Percentiles rank a stretch among this genome's conserved stretches.
Conservation (phyloP, 2,329 filamentous ascomycete genomes). For the Cladosporium phlei region DNA sequence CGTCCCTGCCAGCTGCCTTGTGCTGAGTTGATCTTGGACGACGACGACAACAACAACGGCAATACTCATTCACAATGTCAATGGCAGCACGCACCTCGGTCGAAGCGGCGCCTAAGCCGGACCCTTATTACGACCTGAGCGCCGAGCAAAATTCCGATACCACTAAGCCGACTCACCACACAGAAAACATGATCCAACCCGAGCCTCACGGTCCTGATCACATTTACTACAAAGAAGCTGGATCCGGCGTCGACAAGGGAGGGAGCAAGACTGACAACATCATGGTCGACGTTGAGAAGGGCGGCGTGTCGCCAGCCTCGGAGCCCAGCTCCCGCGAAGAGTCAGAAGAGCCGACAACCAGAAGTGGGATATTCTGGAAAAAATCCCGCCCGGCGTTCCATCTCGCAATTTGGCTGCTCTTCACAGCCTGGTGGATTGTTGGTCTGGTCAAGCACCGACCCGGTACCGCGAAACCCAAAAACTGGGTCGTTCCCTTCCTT, state of each 20-base stretch:
- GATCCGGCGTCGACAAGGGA: not conserved
- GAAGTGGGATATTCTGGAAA: constrained; percentile 36
- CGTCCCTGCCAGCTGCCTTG: not conserved
- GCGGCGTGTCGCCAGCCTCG: constrained; percentile 8
- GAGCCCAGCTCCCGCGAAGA: not conserved
- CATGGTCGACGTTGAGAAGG: constrained; percentile 13
- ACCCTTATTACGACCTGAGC: constrained; percentile 8
- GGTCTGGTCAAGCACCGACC: constrained; percentile 64
- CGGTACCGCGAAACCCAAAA: constrained; percentile 50
- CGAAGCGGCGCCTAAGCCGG: constrained; percentile 2
- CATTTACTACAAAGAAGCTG: not conserved
- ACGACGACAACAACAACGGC: constrained; percentile 5
- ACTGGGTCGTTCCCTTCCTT: constrained; percentile 81
- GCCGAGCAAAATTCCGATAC: not conserved
- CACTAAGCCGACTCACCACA: not conserved
- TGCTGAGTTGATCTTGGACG: not conserved
- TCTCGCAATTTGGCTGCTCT: constrained; percentile 21
- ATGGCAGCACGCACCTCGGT: constrained; percentile 7
- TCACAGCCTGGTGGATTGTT: constrained; percentile 67
- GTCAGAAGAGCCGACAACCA: constrained; percentile 1
- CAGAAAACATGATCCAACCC: constrained; percentile 1
- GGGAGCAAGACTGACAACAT: not conserved
- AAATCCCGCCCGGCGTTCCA: constrained; percentile 44
- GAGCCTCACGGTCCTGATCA: constrained; percentile 7
- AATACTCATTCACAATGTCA: too few relatives aligned